Conservation (phyloP, 306 rosid species). For the Quercus dentata region DNA sequence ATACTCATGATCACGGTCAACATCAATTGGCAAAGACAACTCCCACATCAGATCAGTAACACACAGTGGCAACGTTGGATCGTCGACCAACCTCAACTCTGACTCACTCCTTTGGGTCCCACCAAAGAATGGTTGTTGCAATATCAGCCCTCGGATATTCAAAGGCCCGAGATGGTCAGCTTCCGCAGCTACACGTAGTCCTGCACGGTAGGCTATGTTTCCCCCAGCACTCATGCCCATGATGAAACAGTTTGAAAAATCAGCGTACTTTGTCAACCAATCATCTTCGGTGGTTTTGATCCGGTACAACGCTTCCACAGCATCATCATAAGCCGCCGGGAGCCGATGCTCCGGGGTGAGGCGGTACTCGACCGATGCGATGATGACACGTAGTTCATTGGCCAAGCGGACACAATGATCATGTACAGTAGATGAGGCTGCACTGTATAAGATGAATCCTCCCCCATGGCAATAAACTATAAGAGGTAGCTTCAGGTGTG, state of each 20-base stretch:
- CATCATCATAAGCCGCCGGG: conserved; percentile 54
- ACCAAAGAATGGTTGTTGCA: conserved; percentile 52
- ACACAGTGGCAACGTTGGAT: conserved; percentile 7
- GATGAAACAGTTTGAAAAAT: conserved; percentile 33
- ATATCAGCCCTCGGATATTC: conserved; percentile 42
- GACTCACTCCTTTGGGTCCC: conserved; percentile 39
- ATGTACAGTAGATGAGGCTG: conserved; percentile 29
- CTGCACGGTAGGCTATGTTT: conserved; percentile 44
- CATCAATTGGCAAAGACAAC: conserved; percentile 33
- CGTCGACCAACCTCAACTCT: conserved; percentile 24
- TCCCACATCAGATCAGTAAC: conserved; percentile 39
- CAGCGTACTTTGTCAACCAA: conserved; percentile 41
- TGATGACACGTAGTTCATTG: background rate
- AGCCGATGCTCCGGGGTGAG: conserved; percentile 52
- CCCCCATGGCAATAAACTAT: conserved; percentile 47
- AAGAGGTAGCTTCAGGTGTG: conserved; percentile 31
- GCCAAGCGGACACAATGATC: conserved; percentile 27
- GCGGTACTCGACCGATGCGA: conserved; percentile 47
- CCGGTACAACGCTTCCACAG: conserved; percentile 39
- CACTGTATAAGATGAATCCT: conserved; percentile 28
- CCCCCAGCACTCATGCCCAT: conserved; percentile 57
- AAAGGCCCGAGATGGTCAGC: background rate
- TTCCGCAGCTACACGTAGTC: conserved; percentile 25
- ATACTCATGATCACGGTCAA: conserved; percentile 48
- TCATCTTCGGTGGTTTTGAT: conserved; percentile 23